Evolutionary conservation across 1,139 yeast genomes (phyloP).

Genomic region (Lodderomyces parapsilosis): DNA sequence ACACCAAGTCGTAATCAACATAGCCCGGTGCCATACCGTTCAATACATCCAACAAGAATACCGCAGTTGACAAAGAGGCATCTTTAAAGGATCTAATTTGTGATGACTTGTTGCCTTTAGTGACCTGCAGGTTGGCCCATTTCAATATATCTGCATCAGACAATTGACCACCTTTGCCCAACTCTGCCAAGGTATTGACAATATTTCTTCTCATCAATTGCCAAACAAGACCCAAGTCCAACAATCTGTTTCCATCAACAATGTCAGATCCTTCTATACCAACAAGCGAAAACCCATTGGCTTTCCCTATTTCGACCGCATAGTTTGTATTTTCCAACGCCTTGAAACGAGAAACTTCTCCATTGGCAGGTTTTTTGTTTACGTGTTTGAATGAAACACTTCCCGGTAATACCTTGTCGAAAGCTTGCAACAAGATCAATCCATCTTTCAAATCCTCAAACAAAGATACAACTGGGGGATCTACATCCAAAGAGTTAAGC

Average conservation of each 20-base stretch:
- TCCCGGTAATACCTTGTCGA: conserved; percentile 94
- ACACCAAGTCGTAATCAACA: conserved; percentile 90
- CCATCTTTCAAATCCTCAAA: conserved; percentile 98
- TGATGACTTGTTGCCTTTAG: conserved; percentile 61
- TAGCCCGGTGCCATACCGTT: conserved; percentile 96
- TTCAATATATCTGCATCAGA: conserved; percentile 82
- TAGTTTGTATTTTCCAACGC: conserved; percentile 95
- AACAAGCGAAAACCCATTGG: conserved; percentile 86
- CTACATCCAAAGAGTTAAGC: conserved; percentile 95
- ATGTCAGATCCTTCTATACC: conserved; percentile 99
- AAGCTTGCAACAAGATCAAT: conserved; percentile 82
- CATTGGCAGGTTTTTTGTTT: conserved; percentile 76
- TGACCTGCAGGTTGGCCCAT: conserved; percentile 90
- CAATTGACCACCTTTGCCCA: conserved; percentile 62
- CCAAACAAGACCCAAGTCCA: conserved; percentile 97
- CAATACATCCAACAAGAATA: conserved; percentile 83
- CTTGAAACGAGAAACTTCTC: conserved; percentile 85
- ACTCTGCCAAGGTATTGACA: conserved; percentile 71
- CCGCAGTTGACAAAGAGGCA: conserved; percentile 68
- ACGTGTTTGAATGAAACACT: conserved; percentile 78
- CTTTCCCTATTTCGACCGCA: conserved; percentile 94
- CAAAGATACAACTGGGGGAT: conserved; percentile 86
- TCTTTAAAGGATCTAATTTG: conserved; percentile 85
- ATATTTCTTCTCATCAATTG: conserved; percentile 97
- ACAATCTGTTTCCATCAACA: conserved; percentile 86